Percentiles rank a stretch among this genome's conserved stretches.
Evolutionary conservation across 1,139 yeast species (phyloP).

Genomic region (Lodderomyces parapsilosis): DNA sequence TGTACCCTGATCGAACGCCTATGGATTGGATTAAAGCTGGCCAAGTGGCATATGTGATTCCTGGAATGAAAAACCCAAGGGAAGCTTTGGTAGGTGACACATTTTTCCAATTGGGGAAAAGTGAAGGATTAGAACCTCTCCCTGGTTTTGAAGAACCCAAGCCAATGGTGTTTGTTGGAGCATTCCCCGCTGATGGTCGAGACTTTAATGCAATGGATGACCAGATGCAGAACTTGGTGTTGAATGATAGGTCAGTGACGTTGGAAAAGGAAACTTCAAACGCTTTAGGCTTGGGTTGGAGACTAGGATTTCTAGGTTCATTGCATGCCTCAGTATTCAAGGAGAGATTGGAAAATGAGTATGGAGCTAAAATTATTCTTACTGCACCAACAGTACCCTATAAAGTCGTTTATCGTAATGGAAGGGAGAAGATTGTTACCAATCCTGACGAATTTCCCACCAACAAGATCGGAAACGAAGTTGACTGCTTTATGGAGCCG

Average conservation of each 20-base stretch:
- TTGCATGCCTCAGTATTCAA: constrained; percentile 93
- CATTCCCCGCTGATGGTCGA: constrained; percentile 93
- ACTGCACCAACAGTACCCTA: constrained; percentile 98
- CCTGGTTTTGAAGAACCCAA: constrained; percentile 97
- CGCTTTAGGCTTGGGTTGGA: constrained; percentile 97
- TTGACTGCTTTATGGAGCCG: constrained; percentile 75
- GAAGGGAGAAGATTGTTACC: constrained; percentile 62
- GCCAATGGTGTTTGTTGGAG: constrained; percentile 98
- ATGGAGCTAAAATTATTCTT: constrained; percentile 87
- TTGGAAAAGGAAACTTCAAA: constrained; percentile 88
- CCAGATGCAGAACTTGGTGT: constrained; percentile 79
- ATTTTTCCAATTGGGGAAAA: constrained; percentile 64
- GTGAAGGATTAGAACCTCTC: constrained; percentile 64
- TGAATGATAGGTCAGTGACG: constrained; percentile 90
- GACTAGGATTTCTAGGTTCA: constrained; percentile 91
- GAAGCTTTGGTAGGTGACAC: constrained; percentile 96
- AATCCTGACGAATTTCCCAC: constrained; percentile 95
- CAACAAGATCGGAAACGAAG: constrained; percentile 42
- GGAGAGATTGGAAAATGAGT: constrained; percentile 87
- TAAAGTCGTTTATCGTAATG: constrained; percentile 64
- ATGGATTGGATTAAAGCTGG: constrained; percentile 73
- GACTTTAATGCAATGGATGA: constrained; percentile 90
- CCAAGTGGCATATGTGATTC: constrained; percentile 90
- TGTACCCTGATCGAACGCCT: constrained; percentile 83
- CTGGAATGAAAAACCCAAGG: constrained; percentile 86